Conservation (phyloP, 257 asterid genomes). For the Galeopsis tetrahit region DNA sequence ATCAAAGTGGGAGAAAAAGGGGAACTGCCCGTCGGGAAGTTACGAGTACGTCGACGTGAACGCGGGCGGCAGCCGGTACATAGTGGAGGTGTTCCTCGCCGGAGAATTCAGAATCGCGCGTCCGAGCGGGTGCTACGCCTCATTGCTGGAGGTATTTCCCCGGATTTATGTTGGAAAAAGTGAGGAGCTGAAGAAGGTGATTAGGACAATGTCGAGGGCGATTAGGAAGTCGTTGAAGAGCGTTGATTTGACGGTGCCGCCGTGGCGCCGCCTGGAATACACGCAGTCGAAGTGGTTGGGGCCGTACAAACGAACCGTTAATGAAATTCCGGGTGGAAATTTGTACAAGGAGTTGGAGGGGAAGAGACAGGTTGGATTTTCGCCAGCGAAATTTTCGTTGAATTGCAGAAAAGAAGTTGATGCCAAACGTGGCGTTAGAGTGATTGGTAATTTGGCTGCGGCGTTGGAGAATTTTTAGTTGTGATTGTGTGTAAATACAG, state of each 20-base stretch:
- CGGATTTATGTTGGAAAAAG: conserved; percentile 47
- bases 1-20: conserved; percentile 74
- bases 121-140: conserved; percentile 50
- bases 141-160: conserved; percentile 53
- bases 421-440: conserved; percentile 32
- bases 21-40: conserved; percentile 50
- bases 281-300: conserved; percentile 76
- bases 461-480: conserved; percentile 31
- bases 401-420: conserved; percentile 44
- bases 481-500: neutral
- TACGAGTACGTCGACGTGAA: conserved; percentile 73
- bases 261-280: conserved; percentile 79
- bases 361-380: conserved; percentile 56
- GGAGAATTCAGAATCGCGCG: conserved; percentile 76
- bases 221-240: conserved; percentile 62
- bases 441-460: conserved; percentile 57
- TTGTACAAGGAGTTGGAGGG: conserved; percentile 18
- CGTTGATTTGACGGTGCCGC: conserved; percentile 63
- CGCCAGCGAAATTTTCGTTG: conserved; percentile 31
- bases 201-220: conserved; percentile 62
- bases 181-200: conserved; percentile 58
- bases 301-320: conserved; percentile 56
- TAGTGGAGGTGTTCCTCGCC: conserved; percentile 56
- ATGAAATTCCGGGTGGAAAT: conserved; percentile 42
- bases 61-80: conserved; percentile 48